A percentile compares a stretch with the other conserved stretches of the same genome.
phyloP scores from a whole-genome alignment of 192 early-diverging fungal genomes.

The Mycoemilia scoparia region DNA sequence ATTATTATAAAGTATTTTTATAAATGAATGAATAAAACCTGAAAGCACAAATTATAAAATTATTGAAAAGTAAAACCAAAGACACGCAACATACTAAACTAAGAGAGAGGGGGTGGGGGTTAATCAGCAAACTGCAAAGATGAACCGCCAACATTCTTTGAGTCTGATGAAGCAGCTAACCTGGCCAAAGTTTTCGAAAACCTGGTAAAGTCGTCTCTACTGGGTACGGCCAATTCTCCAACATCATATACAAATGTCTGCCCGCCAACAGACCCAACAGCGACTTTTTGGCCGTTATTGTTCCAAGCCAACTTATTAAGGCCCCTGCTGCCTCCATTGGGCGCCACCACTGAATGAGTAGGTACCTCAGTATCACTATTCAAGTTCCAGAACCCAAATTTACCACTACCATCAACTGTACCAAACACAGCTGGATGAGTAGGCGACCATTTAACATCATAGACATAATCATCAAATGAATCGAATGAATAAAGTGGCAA shows the following conservation, averaged over 20 bases:
- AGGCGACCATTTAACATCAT: constrained; percentile 95
- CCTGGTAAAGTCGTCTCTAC: constrained; percentile 19
- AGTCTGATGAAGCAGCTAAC: too few relatives aligned
- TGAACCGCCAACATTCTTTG: too few relatives aligned
- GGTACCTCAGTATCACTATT: constrained; percentile 72
- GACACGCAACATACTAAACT: too few relatives aligned
- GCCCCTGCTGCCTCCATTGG: constrained; percentile 38
- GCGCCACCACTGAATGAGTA: constrained; percentile 8
- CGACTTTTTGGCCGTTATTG: constrained; percentile 63
- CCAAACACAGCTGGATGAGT: constrained; percentile 89
- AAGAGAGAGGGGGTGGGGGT: too few relatives aligned
- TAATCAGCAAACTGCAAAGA: too few relatives aligned
- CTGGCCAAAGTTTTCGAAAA: too few relatives aligned
- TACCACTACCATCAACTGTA: constrained; percentile 74
- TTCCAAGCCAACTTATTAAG: constrained; percentile 93
- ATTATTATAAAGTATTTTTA: too few relatives aligned
- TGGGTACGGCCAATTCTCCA: constrained; percentile 51
- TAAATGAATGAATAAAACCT: too few relatives aligned
- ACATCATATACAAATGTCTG: constrained; percentile 77
- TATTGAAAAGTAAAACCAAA: too few relatives aligned
- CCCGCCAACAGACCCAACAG: constrained; percentile 71
- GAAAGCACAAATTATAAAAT: too few relatives aligned
- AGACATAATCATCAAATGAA: constrained; percentile 87
- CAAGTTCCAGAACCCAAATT: constrained; percentile 85
- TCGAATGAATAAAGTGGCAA: constrained; percentile 75